phyloP scores from a whole-genome alignment of 2,329 filamentous ascomycete genomes.

The Tolypocladium album region DNA sequence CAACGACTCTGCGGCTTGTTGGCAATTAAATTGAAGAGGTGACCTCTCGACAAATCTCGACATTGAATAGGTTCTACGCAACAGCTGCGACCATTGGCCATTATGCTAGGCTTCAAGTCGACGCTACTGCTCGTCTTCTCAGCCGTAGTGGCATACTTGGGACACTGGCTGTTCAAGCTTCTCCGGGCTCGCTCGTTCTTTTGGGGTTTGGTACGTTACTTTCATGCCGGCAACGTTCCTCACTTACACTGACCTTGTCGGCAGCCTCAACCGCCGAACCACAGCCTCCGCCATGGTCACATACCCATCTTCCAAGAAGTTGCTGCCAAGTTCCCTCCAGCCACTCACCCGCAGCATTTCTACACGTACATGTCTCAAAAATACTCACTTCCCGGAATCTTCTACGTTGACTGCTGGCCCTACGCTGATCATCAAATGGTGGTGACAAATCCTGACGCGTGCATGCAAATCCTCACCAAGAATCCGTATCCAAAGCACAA shows the following conservation, averaged over 20 bases:
- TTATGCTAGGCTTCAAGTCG: neutral
- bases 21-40: neutral
- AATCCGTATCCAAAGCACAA: constrained; percentile 11
- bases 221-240: neutral
- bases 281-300: neutral
- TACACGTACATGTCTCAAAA: constrained; percentile 10
- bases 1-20: neutral
- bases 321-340: constrained; percentile 6
- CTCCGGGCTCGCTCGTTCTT: neutral
- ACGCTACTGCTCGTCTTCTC: neutral
- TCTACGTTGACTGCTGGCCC: constrained; percentile 15
- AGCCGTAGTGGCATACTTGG: neutral
- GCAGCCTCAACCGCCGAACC: neutral
- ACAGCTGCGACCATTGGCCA: neutral
- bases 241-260: neutral
- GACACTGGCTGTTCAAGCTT: neutral
- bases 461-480: constrained; percentile 11
- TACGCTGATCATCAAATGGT: constrained; percentile 11
- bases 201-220: neutral
- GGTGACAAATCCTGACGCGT: constrained; percentile 12
- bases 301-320: neutral
- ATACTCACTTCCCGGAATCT: constrained; percentile 11
- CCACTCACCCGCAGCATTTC: constrained; percentile 11
- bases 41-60: neutral
- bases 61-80: neutral